These are phyloP conservation scores for Gossypium rotundifolium DNA, from an alignment of 345 rosid species.

Conservation along the genomic window DNA sequence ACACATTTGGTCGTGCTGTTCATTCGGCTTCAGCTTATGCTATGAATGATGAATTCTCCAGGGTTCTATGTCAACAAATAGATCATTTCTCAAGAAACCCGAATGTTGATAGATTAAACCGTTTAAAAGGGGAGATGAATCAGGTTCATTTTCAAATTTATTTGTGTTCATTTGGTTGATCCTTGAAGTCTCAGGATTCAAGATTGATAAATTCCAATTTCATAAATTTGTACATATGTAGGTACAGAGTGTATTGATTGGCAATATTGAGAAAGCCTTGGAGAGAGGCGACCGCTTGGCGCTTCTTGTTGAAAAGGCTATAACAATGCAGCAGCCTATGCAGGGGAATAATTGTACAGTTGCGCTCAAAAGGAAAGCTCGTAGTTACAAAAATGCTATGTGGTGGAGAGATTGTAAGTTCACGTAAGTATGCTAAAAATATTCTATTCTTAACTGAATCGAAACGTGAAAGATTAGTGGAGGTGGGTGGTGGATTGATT, in stretches of 20 bases:
- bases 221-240: constrained; percentile 1
- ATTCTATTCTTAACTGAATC: not conserved
- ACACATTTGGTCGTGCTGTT: constrained; percentile 30
- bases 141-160: constrained; percentile 14
- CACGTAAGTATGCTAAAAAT: constrained; percentile 24
- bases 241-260: constrained; percentile 44
- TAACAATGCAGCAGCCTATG: constrained; percentile 4
- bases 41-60: constrained; percentile 53
- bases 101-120: constrained; percentile 34
- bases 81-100: constrained; percentile 38
- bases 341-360: constrained; percentile 29
- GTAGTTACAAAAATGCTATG: constrained; percentile 25
- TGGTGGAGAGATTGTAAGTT: constrained; percentile 51
- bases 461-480: no score
- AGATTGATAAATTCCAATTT: not conserved
- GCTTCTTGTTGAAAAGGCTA: constrained; percentile 42
- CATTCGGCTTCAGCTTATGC: constrained; percentile 42
- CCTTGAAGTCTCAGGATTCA: not conserved
- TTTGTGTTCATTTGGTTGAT: not conserved
- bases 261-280: constrained; percentile 43
- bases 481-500: no score
- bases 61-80: constrained; percentile 43
- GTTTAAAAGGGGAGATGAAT: constrained; percentile 48
- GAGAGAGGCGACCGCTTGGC: constrained; percentile 47
- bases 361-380: constrained; percentile 35